Conservation (phyloP, 1,139 yeast genomes). For the Yamadazyma siamensis region DNA sequence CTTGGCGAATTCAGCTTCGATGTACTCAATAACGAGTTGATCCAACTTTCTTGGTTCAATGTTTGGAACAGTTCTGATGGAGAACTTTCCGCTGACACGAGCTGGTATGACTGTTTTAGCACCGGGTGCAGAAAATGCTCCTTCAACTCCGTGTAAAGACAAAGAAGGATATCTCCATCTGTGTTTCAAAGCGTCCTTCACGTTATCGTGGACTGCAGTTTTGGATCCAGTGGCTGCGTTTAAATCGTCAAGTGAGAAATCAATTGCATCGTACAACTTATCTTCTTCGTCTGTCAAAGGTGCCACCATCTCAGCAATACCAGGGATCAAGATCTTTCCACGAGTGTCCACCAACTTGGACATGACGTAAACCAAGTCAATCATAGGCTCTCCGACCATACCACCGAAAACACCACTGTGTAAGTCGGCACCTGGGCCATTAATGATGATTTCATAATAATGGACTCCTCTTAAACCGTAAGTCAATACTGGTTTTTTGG, state of each 20-base stretch:
- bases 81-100: constrained; percentile 88
- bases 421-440: constrained; percentile 95
- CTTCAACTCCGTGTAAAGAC: constrained; percentile 95
- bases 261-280: constrained; percentile 76
- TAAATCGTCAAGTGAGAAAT: constrained; percentile 79
- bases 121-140: constrained; percentile 92
- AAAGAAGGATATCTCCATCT: constrained; percentile 98
- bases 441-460: constrained; percentile 77
- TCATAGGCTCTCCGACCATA: constrained; percentile 95
- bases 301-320: constrained; percentile 91
- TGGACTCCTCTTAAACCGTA: constrained; percentile 97
- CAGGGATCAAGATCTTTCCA: constrained; percentile 85
- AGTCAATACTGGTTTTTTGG: constrained; percentile 92
- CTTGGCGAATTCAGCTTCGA: constrained; percentile 60
- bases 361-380: constrained; percentile 79
- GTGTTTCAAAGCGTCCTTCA: constrained; percentile 87
- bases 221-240: constrained; percentile 86
- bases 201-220: constrained; percentile 72
- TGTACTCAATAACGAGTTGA: constrained; percentile 68
- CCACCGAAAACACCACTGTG: constrained; percentile 99
- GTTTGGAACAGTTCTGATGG: constrained; percentile 95
- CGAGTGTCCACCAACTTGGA: constrained; percentile 70
- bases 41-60: constrained; percentile 80
- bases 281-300: constrained; percentile 82
- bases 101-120: constrained; percentile 99